Base-by-base conservation (phyloP, 139 green algal genomes). In the Coelastrella sp. region DNA sequence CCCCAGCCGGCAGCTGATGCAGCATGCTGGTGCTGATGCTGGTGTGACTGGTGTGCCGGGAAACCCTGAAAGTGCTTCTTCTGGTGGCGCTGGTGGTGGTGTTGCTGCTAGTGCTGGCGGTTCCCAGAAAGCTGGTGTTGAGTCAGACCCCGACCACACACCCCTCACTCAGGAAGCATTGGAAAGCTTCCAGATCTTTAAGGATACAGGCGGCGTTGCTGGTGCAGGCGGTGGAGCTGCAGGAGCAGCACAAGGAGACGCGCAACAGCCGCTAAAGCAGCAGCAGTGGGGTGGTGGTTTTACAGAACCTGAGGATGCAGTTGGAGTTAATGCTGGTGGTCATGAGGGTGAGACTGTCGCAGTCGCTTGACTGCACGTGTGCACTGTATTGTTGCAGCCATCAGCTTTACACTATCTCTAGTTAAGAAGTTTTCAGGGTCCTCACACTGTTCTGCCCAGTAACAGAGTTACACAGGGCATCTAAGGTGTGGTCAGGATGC, bases 121-220 rank as follows among this genome's bases (percentile, higher is more conserved):
- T 20, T 35, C 8, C 70, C 35, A 49, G 35, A 49, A 49, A 49
- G 15, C 86, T 15, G 66, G 78, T 19, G 87, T 87, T 24, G 87
- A 91, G 35, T 59, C 59, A 7, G 78, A 90, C 24, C 59, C 74
- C 6, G 24, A 20, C 12, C 22, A 87, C 10, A 49, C 72, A 20
- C n/a, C 56, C 8, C 27, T 98, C n/a, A 92, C 87, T 1, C 25
- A 95, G 25, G 96, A 98, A 84, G 96, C 94, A 1, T 66, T 91
- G 20, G 87, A 87, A 22, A 91, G 87, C 65, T 87, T 91, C 79
- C 82, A 82, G 35, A 22, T 89, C 6, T 92, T 85, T 35, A 74
- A 88, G 59, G 74, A 94, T 76, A 84, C 78, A 6, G 24, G 27
- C 9, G 19, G 10, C 6, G 57, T 22, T 58, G 66, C 56, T 56